Conservation (phyloP, 2,329 filamentous ascomycete species). For the Sporothrix luriei region DNA sequence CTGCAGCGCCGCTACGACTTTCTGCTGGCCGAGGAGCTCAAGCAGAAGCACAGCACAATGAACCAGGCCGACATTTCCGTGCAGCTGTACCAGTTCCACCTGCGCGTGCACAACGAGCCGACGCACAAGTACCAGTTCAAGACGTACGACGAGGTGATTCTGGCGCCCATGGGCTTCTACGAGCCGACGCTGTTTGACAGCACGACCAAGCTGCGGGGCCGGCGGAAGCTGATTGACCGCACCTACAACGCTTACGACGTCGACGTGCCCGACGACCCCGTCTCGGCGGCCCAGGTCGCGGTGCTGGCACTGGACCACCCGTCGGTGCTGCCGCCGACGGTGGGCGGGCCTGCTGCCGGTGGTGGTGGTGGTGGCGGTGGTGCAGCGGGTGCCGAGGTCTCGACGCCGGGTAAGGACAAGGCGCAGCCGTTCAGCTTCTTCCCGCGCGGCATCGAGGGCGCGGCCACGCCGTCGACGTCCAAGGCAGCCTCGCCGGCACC, state of each 20-base stretch:
- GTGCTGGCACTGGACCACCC: slow-evolving; percentile 64
- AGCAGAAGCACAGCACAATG: slow-evolving; percentile 90
- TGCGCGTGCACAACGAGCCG: slow-evolving; percentile 82
- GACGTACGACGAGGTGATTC: slow-evolving; percentile 91
- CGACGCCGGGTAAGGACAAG: slow-evolving; percentile 65
- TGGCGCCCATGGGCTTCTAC: slow-evolving; percentile 95
- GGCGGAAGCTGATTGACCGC: slow-evolving; percentile 78
- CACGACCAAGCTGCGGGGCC: slow-evolving; percentile 73
- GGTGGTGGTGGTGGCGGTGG: slow-evolving; percentile 33
- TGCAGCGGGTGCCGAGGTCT: slow-evolving; percentile 46
- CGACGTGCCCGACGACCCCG: slow-evolving; percentile 82
- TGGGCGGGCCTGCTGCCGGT: slow-evolving; percentile 48
- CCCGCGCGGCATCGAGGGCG: slow-evolving; percentile 59
- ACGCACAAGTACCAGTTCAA: slow-evolving; percentile 95
- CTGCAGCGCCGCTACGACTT: slow-evolving; percentile 88
- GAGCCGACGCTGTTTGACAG: slow-evolving; percentile 86
- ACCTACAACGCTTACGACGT: slow-evolving; percentile 94
- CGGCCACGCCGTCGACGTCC: slow-evolving; percentile 75
- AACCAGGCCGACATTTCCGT: slow-evolving; percentile 87
- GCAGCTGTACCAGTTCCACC: slow-evolving; percentile 84
- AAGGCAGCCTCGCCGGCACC: slow-evolving; percentile 85
- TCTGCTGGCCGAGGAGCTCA: slow-evolving; percentile 89
- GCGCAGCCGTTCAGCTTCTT: slow-evolving; percentile 70
- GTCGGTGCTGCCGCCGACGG: slow-evolving; percentile 52
- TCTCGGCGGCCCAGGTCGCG: slow-evolving; percentile 78